Percentiles rank a stretch among this genome's conserved stretches.
Conservation (phyloP, 176 grass and related monocot genomes). For the Metroxylon sagu region DNA sequence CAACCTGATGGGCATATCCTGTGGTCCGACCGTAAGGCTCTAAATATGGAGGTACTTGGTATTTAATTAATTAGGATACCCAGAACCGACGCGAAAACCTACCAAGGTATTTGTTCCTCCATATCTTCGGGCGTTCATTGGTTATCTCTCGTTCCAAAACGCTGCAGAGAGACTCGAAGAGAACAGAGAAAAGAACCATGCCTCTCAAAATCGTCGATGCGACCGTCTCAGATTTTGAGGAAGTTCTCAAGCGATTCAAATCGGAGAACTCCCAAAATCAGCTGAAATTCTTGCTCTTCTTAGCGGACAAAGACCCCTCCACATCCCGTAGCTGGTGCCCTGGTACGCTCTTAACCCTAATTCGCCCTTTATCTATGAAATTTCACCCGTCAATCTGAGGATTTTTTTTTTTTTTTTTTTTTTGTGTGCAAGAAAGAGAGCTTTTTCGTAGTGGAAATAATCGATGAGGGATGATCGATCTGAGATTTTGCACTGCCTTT, state of each 20-base stretch:
- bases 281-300: slow-evolving; percentile 76
- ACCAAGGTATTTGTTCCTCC: too few species aligned
- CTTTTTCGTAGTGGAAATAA: too few species aligned
- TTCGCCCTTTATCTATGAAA: neutral
- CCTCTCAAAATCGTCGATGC: slow-evolving; percentile 32
- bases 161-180: neutral
- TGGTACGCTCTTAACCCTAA: slow-evolving; percentile 19
- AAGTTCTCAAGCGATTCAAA: slow-evolving; percentile 28
- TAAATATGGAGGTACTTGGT: too few species aligned
- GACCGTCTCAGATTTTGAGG: slow-evolving; percentile 24
- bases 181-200: slow-evolving; percentile 12
- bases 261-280: slow-evolving; percentile 11
- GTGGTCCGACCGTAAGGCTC: too few species aligned
- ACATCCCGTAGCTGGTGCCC: slow-evolving; percentile 78
- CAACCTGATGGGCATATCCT: too few species aligned
- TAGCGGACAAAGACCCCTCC: slow-evolving; percentile 61
- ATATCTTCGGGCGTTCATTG: too few species aligned
- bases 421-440: too few species aligned
- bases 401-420: neutral
- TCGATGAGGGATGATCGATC: too few species aligned
- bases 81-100: too few species aligned
- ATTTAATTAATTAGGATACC: too few species aligned
- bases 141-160: too few species aligned
- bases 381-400: neutral
- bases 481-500: too few species aligned